Evolutionary conservation across 2,329 filamentous ascomycete species (phyloP).

Genomic region (Alternaria gaisen): DNA sequence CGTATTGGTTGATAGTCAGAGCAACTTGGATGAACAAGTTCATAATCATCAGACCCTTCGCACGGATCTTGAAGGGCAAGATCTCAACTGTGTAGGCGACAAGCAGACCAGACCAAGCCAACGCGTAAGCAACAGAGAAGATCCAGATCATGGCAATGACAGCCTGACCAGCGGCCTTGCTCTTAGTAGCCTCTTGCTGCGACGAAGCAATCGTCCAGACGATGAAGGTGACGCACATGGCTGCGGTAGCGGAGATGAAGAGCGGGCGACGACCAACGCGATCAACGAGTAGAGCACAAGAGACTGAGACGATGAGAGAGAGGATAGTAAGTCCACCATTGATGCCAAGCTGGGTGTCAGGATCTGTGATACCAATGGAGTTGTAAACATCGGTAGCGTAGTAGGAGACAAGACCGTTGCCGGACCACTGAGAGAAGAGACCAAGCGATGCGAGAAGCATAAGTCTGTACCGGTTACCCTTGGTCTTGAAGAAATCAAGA

Average conservation of each 20-base stretch:
- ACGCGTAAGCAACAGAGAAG: conserved; percentile 62
- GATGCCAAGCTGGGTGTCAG: conserved; percentile 48
- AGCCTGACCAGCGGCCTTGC: conserved; percentile 54
- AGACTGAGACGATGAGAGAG: conserved; percentile 66
- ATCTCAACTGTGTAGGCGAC: conserved; percentile 63
- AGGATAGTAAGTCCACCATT: conserved; percentile 68
- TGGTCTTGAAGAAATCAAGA: conserved; percentile 68
- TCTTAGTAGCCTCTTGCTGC: conserved; percentile 60
- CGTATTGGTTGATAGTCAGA: conserved; percentile 68
- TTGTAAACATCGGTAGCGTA: conserved; percentile 71
- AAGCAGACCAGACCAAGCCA: conserved; percentile 67
- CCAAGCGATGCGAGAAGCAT: conserved; percentile 70
- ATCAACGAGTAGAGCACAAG: conserved; percentile 65
- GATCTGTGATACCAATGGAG: conserved; percentile 66
- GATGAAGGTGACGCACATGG: conserved; percentile 49
- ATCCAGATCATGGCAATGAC: conserved; percentile 63
- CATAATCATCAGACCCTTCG: conserved; percentile 64
- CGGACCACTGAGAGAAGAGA: conserved; percentile 73
- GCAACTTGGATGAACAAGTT: conserved; percentile 70
- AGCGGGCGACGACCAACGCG: conserved; percentile 56
- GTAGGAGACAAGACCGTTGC: conserved; percentile 73
- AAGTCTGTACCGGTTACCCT: conserved; percentile 71
- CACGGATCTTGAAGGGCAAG: conserved; percentile 59
- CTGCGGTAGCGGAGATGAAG: conserved; percentile 42
- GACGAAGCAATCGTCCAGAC: conserved; percentile 54